Evolutionary conservation across 441 rosid genomes (phyloP).

Genomic region (Erysimum cheiri): DNA sequence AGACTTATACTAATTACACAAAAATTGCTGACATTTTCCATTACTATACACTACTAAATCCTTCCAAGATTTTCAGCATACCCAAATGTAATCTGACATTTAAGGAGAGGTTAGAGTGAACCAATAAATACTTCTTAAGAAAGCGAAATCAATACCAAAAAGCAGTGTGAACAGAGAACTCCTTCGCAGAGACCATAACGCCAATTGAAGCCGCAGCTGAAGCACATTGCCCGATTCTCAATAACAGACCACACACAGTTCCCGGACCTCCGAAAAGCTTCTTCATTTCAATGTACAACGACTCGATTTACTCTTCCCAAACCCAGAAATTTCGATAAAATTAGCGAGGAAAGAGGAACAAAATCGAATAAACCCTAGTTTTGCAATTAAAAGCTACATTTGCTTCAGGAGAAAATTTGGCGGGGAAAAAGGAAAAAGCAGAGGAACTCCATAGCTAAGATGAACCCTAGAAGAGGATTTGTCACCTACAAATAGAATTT

Average conservation of each 20-base stretch:
- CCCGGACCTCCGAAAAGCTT: slow-evolving; percentile 87
- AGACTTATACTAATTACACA: not conserved
- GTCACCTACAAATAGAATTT: slow-evolving; percentile 6
- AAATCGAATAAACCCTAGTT: slow-evolving; percentile 47
- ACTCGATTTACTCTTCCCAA: slow-evolving; percentile 20
- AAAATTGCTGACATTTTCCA: not conserved
- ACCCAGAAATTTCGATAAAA: slow-evolving; percentile 19
- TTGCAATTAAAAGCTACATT: slow-evolving; percentile 22
- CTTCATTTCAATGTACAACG: slow-evolving; percentile 59
- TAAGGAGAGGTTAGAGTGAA: not conserved
- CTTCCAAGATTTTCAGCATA: not conserved
- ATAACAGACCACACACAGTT: slow-evolving; percentile 67
- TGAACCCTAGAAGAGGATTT: not conserved
- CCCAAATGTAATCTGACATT: slow-evolving; percentile 9
- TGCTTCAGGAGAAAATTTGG: slow-evolving; percentile 2
- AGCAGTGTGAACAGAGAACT: slow-evolving; percentile 78
- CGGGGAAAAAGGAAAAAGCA: slow-evolving; percentile 17
- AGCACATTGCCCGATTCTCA: slow-evolving; percentile 77
- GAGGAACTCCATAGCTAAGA: slow-evolving; percentile 19
- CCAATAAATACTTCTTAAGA: not conserved
- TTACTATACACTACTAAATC: not conserved
- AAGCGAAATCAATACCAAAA: slow-evolving; percentile 62
- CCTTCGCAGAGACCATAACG: slow-evolving; percentile 69
- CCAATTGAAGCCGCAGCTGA: slow-evolving; percentile 81
- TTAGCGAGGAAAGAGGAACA: slow-evolving; percentile 30